phyloP scores from a whole-genome alignment of 1,284 basidiomycete species.

The Microbotryomycetes sp. region DNA sequence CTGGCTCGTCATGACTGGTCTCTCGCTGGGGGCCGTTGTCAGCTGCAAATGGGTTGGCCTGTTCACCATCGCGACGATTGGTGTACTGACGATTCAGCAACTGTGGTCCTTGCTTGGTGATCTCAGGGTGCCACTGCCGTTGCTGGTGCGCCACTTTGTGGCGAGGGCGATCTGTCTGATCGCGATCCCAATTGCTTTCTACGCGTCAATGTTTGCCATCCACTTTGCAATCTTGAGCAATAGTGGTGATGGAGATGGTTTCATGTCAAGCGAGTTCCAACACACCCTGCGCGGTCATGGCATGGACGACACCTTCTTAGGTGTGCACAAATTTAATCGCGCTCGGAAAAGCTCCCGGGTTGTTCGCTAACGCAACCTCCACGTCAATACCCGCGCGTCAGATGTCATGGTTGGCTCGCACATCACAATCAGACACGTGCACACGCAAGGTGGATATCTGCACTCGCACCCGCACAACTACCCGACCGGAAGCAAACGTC shows the following conservation, averaged over 20 bases:
- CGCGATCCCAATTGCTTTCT: slow-evolving; percentile 73
- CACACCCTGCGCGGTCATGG: slow-evolving; percentile 85
- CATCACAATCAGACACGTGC: slow-evolving; percentile 78
- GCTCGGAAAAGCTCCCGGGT: not conserved
- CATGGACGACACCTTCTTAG: slow-evolving; percentile 87
- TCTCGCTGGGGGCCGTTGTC: slow-evolving; percentile 82
- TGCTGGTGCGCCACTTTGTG: slow-evolving; percentile 76
- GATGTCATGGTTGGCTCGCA: slow-evolving; percentile 82
- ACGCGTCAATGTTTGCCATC: slow-evolving; percentile 91
- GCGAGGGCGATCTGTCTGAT: slow-evolving; percentile 87
- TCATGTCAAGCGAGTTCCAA: slow-evolving; percentile 98
- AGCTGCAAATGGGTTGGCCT: slow-evolving; percentile 98
- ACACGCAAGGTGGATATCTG: slow-evolving; percentile 95
- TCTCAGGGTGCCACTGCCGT: slow-evolving; percentile 63
- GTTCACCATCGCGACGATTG: slow-evolving; percentile 96
- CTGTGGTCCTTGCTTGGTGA: slow-evolving; percentile 90
- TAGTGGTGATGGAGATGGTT: slow-evolving; percentile 93
- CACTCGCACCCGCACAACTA: slow-evolving; percentile 91
- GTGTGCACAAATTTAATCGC: slow-evolving; percentile 46
- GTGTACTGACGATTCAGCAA: slow-evolving; percentile 74
- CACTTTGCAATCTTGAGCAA: slow-evolving; percentile 84
- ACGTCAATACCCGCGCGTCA: no score
- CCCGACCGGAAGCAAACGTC: slow-evolving; percentile 51
- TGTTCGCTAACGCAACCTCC: no score
- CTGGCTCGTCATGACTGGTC: slow-evolving; percentile 81